phyloP scores from a whole-genome alignment of 2,329 filamentous ascomycete species.

The Hortaea werneckii region DNA sequence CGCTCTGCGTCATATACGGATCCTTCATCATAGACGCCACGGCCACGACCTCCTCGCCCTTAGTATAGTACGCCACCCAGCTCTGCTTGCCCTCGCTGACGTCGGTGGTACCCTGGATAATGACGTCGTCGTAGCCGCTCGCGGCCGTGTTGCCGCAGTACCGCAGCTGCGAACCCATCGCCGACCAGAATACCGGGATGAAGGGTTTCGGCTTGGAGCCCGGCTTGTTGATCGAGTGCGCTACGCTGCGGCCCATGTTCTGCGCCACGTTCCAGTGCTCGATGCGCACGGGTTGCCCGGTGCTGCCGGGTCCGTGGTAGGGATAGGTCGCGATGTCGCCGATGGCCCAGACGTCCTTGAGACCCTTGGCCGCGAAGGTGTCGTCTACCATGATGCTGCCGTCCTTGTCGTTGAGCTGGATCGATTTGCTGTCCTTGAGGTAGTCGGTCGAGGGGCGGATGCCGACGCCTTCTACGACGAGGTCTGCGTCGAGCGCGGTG shows the following conservation, averaged over 20 bases:
- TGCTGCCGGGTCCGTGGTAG: constrained; percentile 79
- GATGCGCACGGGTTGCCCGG: constrained; percentile 65
- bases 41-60: constrained; percentile 77
- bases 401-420: constrained; percentile 69
- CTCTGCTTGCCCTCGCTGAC: constrained; percentile 51
- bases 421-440: constrained; percentile 58
- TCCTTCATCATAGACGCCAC: constrained; percentile 86
- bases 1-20: constrained; percentile 71
- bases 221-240: constrained; percentile 62
- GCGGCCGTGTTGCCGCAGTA: constrained; percentile 82
- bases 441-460: constrained; percentile 79
- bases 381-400: constrained; percentile 78
- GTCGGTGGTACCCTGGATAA: constrained; percentile 66
- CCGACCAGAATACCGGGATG: constrained; percentile 95
- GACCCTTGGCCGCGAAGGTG: constrained; percentile 62
- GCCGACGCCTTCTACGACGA: constrained; percentile 86
- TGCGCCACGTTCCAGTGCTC: constrained; percentile 99
- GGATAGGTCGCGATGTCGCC: constrained; percentile 94
- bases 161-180: constrained; percentile 74
- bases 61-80: constrained; percentile 82
- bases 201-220: constrained; percentile 56
- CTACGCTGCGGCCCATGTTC: constrained; percentile 74
- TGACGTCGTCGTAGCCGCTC: constrained; percentile 76
- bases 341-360: constrained; percentile 80
- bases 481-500: constrained; percentile 70